Evolutionary conservation across 2,329 filamentous ascomycete genomes (phyloP).

Genomic region (Aschersonia sp.): DNA sequence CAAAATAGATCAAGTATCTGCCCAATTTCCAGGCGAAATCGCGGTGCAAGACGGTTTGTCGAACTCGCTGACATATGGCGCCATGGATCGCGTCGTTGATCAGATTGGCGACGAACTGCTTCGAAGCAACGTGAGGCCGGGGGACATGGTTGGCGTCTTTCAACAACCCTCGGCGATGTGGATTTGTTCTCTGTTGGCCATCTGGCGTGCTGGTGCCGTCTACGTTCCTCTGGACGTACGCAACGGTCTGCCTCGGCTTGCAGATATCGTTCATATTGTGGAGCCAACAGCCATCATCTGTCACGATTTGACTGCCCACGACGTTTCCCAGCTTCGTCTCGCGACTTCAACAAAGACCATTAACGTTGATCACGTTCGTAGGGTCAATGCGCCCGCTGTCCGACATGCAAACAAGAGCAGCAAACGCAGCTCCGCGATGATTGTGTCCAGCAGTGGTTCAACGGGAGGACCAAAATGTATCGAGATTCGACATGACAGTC

Average conservation of each 20-base stretch:
- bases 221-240: conserved; percentile 26
- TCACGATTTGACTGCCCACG: neutral
- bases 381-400: neutral
- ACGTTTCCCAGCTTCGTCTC: neutral
- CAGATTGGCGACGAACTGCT: neutral
- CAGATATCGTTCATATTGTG: neutral
- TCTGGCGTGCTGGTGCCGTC: conserved; percentile 20
- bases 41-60: neutral
- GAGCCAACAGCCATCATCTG: neutral
- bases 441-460: conserved; percentile 19
- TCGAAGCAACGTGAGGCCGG: neutral
- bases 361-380: neutral
- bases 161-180: conserved; percentile 20
- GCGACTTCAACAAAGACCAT: neutral
- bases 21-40: neutral
- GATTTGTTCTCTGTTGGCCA: conserved; percentile 23
- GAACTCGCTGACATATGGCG: neutral
- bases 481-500: conserved; percentile 13
- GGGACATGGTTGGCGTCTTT: conserved; percentile 10
- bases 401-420: neutral
- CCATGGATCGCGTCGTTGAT: neutral
- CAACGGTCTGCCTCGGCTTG: neutral
- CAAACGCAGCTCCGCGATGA: conserved; percentile 5
- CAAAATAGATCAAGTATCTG: neutral
- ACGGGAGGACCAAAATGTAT: conserved; percentile 27